Evolutionary conservation across 352 stramenopile species (phyloP).

Genomic region (Thalassiosira sp.): DNA sequence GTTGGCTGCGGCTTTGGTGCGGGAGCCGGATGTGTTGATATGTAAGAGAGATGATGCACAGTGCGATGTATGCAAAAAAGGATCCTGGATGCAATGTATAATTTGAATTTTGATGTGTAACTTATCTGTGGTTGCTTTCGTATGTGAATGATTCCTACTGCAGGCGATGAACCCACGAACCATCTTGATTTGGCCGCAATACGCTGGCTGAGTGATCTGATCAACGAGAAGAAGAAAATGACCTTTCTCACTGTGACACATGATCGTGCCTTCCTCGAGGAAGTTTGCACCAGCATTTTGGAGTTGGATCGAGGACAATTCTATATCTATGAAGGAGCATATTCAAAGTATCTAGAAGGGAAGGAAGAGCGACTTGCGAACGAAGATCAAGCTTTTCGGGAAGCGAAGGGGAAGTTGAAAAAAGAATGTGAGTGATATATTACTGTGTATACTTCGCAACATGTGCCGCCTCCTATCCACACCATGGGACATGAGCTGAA

Average conservation of each 20-base stretch:
- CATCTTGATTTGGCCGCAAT: slow-evolving; percentile 76
- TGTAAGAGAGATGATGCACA: neutral
- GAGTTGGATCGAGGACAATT: slow-evolving; percentile 78
- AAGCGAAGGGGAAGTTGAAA: slow-evolving; percentile 70
- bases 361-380: slow-evolving; percentile 75
- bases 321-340: slow-evolving; percentile 74
- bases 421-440: slow-evolving; percentile 40
- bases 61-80: no score
- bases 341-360: slow-evolving; percentile 65
- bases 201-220: slow-evolving; percentile 72
- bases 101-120: no score
- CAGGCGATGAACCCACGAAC: no score
- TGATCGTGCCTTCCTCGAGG: slow-evolving; percentile 79
- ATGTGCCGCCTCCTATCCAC: no score
- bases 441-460: neutral
- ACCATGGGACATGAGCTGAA: neutral
- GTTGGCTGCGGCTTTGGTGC: slow-evolving; percentile 67
- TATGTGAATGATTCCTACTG: no score
- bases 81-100: no score
- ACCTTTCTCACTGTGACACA: slow-evolving; percentile 81
- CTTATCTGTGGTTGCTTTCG: no score
- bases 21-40: slow-evolving; percentile 77
- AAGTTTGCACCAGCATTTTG: slow-evolving; percentile 78
- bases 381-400: slow-evolving; percentile 66
- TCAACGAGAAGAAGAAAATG: slow-evolving; percentile 64